Evolutionary conservation across 2,329 filamentous ascomycete species (phyloP), one percentile per base, ranked within the genome.

Genomic region (Venturia carpophila): DNA sequence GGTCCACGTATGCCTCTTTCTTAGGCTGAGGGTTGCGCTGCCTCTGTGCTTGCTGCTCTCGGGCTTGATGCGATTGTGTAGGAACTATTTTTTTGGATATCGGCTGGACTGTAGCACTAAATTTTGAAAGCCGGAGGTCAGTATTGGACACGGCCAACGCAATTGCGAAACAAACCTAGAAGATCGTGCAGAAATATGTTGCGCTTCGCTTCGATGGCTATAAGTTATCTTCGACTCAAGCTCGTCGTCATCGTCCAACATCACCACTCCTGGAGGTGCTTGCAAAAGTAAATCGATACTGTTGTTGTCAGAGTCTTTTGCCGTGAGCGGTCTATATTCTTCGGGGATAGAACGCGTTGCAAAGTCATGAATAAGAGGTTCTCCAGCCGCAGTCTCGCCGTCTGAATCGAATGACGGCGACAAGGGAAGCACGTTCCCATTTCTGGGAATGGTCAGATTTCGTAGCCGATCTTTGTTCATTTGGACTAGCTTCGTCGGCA

Each of bases 321-420:
- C 39, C 19, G 41, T 63, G 17, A 49, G 37, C 37, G 58, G 60
- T 30, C 17, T 55, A 27, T 63, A 66, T 45, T 63, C 64, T 11
- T 39, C 6, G 11, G 64, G 64, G 15, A 63, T 49, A 19, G 41
- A 63, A 49, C 64, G n/a, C 9, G 52, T 41, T 30, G 64, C 60
- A 45, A 70, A 67, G 49, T 67, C 68, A 9, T 67, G 67, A 64
- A 71, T 68, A 63, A 72, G 67, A 37, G 70, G 68, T 63, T 65
- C 65, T 27, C 67, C 60, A 27, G 60, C 21, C 19, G 56, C 56
- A 27, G 37, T 52, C 27, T 63, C 62, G 6, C 55, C 47, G 10
- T 63, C 62, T 9, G 43, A 49, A 10, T 52, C 43, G 62, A 55
- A 61, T 10, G 24, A 27, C 39, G 62, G 62, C 13, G 42, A 39